Evolutionary conservation across 331 rosid genomes (phyloP).

Genomic region (Quercus tomentella): DNA sequence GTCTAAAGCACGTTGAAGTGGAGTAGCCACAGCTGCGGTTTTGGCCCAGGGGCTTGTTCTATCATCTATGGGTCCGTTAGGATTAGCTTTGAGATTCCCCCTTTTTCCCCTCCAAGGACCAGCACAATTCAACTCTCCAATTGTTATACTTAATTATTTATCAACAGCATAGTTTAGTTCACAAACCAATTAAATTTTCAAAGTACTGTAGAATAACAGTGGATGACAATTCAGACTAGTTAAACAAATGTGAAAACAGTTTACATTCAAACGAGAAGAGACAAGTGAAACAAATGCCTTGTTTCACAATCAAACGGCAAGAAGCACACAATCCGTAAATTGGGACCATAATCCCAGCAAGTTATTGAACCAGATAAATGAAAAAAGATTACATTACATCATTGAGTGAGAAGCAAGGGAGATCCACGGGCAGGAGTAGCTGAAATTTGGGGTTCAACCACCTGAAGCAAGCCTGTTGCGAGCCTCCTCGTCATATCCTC

Average conservation of each 20-base stretch:
- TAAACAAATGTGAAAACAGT: neutral
- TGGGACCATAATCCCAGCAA: neutral
- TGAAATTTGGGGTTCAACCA: slow-evolving; percentile 47
- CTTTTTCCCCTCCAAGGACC: too few relatives aligned
- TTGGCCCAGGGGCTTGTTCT: too few relatives aligned
- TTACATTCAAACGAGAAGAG: neutral
- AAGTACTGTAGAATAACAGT: neutral
- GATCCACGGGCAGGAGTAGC: slow-evolving; percentile 18
- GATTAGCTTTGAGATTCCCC: too few relatives aligned
- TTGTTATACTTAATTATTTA: too few relatives aligned
- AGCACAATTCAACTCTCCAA: too few relatives aligned
- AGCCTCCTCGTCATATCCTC: slow-evolving; percentile 72
- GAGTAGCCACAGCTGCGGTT: too few relatives aligned
- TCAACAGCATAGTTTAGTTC: neutral
- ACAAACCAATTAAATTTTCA: neutral
- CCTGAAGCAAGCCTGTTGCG: slow-evolving; percentile 55
- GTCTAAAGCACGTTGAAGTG: too few relatives aligned
- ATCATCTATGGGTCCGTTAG: too few relatives aligned
- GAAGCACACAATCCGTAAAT: neutral
- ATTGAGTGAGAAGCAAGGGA: slow-evolving; percentile 21
- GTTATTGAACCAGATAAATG: neutral
- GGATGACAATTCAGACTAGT: neutral
- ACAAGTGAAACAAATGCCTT: neutral
- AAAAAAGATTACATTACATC: slow-evolving; percentile 8
- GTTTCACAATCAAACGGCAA: neutral